Evolutionary conservation across 2,329 filamentous ascomycete genomes (phyloP).

Genomic region (Phaeosphaeriaceae sp.): DNA sequence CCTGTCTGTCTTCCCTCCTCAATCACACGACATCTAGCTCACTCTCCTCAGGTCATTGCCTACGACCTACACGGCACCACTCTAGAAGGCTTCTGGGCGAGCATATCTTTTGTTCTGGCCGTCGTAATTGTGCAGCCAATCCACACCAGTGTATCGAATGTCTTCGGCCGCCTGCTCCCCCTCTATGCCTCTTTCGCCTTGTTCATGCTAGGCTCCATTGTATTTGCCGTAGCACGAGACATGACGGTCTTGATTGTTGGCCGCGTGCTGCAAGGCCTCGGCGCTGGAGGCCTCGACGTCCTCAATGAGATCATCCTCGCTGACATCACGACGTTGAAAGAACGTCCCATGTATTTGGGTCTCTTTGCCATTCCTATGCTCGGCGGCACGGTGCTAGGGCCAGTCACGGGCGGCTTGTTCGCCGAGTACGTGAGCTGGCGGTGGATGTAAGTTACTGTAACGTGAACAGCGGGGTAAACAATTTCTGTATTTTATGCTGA

Average conservation of each 20-base stretch:
- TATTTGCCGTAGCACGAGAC: constrained; percentile 53
- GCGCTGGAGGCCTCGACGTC: constrained; percentile 58
- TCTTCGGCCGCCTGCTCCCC: constrained; percentile 30
- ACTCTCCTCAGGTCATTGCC: not conserved
- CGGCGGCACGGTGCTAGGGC: constrained; percentile 57
- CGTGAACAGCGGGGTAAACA: no score
- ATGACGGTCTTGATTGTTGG: constrained; percentile 60
- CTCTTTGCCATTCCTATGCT: constrained; percentile 58
- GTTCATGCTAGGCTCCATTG: constrained; percentile 55
- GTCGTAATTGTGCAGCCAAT: constrained; percentile 36
- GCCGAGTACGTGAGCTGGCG: constrained; percentile 52
- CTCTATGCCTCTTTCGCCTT: constrained; percentile 33
- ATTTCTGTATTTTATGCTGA: not conserved
- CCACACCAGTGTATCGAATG: constrained; percentile 35
- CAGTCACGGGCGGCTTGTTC: constrained; percentile 57
- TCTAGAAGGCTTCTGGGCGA: constrained; percentile 65
- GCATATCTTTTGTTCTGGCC: constrained; percentile 43
- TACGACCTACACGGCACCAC: not conserved
- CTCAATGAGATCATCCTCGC: constrained; percentile 58
- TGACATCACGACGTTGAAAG: constrained; percentile 60
- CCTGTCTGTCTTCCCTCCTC: constrained; percentile 19
- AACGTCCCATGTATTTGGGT: constrained; percentile 55
- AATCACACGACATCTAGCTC: constrained; percentile 13
- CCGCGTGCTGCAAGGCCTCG: constrained; percentile 58
- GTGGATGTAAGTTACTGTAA: constrained; percentile 53